Evolutionary conservation across 371 early-diverging fungal genomes (phyloP).

Genomic region (Mucor circinelloides): DNA sequence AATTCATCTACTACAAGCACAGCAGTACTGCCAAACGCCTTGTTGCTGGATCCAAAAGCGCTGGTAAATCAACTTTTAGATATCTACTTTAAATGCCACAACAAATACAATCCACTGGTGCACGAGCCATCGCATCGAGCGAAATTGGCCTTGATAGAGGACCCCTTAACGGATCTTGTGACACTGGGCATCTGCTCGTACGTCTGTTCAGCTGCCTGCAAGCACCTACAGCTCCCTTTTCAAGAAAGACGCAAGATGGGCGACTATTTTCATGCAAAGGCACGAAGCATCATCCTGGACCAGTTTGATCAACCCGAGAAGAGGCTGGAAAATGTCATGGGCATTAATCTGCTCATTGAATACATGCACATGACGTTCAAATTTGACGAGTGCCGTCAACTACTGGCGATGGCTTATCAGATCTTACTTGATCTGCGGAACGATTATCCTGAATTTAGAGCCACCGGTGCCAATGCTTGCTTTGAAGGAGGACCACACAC

Average conservation of each 20-base stretch:
- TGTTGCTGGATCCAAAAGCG: background rate
- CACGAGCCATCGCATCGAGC: slow-evolving; percentile 15
- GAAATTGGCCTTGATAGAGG: background rate
- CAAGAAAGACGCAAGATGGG: slow-evolving; percentile 11
- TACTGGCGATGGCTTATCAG: slow-evolving; percentile 9
- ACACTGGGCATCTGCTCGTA: slow-evolving; percentile 12
- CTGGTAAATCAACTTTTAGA: background rate
- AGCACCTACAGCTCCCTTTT: background rate
- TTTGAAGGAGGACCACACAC: background rate
- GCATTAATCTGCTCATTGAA: slow-evolving; percentile 4
- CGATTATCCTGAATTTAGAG: background rate
- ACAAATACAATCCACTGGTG: slow-evolving; percentile 1
- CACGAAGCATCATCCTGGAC: slow-evolving; percentile 16
- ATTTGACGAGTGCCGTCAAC: slow-evolving; percentile 3
- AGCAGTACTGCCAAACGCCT: background rate
- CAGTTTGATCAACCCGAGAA: slow-evolving; percentile 25
- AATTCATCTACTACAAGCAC: background rate
- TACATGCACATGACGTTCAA: slow-evolving; percentile 18
- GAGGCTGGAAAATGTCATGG: slow-evolving; percentile 19
- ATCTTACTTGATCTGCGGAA: slow-evolving; percentile 14
- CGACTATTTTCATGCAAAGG: slow-evolving; percentile 17
- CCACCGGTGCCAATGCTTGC: background rate
- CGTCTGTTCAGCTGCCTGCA: slow-evolving; percentile 15
- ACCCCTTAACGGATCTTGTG: slow-evolving; percentile 4
- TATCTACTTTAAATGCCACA: slow-evolving; percentile 19